A percentile compares a stretch with the other conserved stretches of the same genome.
Conservation (phyloP, 208 protist species). For the Trypanosoma scelopori region DNA sequence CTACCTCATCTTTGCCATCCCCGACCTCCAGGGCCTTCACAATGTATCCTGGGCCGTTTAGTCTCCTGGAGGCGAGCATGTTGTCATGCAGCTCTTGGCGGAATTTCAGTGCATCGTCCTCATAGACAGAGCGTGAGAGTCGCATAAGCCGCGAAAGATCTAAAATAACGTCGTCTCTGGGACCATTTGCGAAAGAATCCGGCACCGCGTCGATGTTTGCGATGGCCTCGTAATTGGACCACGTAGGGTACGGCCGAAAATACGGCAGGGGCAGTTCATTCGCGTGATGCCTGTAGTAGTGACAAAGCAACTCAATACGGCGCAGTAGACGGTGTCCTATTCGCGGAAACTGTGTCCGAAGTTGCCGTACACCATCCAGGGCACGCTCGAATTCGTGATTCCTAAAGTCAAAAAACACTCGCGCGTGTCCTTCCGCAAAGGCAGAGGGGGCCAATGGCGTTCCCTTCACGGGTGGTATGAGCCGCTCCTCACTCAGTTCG, state of each 20-base stretch:
- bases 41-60: not conserved
- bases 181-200: not conserved
- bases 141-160: constrained; percentile 25
- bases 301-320: constrained; percentile 66
- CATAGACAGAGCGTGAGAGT: constrained; percentile 20
- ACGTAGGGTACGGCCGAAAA: constrained; percentile 53
- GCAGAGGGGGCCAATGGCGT: constrained; percentile 12
- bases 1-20: not conserved
- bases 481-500: constrained; percentile 47
- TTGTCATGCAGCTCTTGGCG: constrained; percentile 78
- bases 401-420: constrained; percentile 73
- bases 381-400: constrained; percentile 68
- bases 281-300: constrained; percentile 44
- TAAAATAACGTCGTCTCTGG: constrained; percentile 5
- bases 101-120: constrained; percentile 62
- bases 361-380: constrained; percentile 35
- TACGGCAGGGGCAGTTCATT: constrained; percentile 61
- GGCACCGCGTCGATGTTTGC: constrained; percentile 8
- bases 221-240: constrained; percentile 70
- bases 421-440: constrained; percentile 70
- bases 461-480: constrained; percentile 7
- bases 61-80: constrained; percentile 25
- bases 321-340: constrained; percentile 35
- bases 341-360: constrained; percentile 22
- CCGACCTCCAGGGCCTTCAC: not conserved